phyloP scores from a whole-genome alignment of 2,329 filamentous ascomycete species.

The Trichoderma oligosporum region DNA sequence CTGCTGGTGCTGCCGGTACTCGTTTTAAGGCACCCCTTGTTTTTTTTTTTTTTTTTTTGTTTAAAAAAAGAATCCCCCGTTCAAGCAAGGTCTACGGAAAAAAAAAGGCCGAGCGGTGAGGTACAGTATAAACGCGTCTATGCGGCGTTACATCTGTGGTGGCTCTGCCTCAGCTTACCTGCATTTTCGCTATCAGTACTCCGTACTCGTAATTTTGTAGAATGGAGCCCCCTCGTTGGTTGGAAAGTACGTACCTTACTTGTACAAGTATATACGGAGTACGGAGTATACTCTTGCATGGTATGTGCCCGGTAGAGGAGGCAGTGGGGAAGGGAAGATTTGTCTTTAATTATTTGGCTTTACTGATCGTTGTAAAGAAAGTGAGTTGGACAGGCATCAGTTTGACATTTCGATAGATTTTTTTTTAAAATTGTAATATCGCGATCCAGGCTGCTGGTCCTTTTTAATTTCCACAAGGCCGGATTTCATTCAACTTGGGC shows the following conservation, averaged over 20 bases:
- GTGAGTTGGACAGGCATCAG: not conserved
- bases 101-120: slow-evolving; percentile 8
- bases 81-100: not conserved
- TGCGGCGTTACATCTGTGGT: slow-evolving; percentile 3
- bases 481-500: not conserved
- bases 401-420: not conserved
- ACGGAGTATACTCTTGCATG: no score
- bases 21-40: no score
- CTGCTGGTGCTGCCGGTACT: no score
- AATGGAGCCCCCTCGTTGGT: not conserved
- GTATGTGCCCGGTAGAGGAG: no score
- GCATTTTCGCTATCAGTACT: not conserved
- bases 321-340: not conserved
- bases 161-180: slow-evolving; percentile 12
- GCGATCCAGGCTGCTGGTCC: slow-evolving; percentile 13
- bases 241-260: not conserved
- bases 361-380: not conserved
- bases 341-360: not conserved
- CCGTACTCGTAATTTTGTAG: not conserved
- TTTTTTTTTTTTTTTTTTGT: no score
- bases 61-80: not conserved
- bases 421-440: slow-evolving; percentile 15
- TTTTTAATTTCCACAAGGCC: slow-evolving; percentile 18
- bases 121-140: not conserved
- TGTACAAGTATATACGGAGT: no score